Base-by-base conservation (phyloP, 2,329 filamentous ascomycete genomes). In the Arthrobotrys sphaeroides region DNA sequence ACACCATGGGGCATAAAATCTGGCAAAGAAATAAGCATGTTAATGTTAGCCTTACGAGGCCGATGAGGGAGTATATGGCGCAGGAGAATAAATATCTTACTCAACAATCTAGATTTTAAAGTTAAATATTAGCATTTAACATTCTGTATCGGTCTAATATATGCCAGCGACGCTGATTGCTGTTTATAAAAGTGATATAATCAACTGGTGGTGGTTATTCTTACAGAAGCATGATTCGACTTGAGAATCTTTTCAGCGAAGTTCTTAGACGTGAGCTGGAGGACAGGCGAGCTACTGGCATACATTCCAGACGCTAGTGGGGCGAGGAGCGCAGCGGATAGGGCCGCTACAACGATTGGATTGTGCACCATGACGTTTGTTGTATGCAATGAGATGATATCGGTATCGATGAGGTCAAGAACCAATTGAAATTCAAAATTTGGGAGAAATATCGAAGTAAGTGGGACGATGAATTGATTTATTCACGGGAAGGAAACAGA, bases 141-240 rank as follows among this genome's bases (percentile, higher is more conserved):
- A 31, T 38, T n/a, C 40, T 64, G 43, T 74, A 53, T 40, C 3
- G 6, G 12, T 7, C 16, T 10, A 38, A 2, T 22, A 20, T n/a
- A n/a, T n/a, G n/a, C n/a, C n/a, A n/a, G n/a, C n/a, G n/a, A n/a
- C n/a, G n/a, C n/a, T n/a, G n/a, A n/a, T n/a, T n/a, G n/a, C n/a
- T n/a, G n/a, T n/a, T n/a, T n/a, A n/a, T n/a, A n/a, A n/a, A 38
- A 26, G n/a, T 6, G 22, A 31, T 49, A 20, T 9, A 31, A 12
- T 13, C 28, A 82, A n/a, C n/a, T n/a, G n/a, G n/a, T n/a, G n/a
- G n/a, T n/a, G n/a, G n/a, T n/a, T n/a, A n/a, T n/a, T n/a, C 90
- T 82, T 87, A 97, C 94, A 61, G 93, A 93, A 43, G 93, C 96
- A 83, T 98, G 87, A 82, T 97, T 97, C 26, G 93, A 97, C 81